Evolutionary conservation across 2,329 filamentous ascomycete genomes (phyloP).

Genomic region (Fusarium luffae): DNA sequence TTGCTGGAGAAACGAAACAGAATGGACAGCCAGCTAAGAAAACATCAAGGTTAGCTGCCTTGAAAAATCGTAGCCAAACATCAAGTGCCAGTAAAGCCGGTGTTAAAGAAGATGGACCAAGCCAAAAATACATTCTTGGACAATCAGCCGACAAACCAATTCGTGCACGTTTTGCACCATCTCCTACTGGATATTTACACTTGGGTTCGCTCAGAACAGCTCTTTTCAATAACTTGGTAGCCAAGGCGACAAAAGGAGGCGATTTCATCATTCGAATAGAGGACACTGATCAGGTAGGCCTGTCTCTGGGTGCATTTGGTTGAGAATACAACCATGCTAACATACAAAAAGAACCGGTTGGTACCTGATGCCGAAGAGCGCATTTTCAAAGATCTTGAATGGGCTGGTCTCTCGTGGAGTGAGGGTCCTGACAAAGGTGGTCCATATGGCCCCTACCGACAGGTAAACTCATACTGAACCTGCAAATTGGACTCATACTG

Average conservation of each 20-base stretch:
- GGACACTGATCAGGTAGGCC: slow-evolving; percentile 87
- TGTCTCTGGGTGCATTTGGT: background rate
- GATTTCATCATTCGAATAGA: slow-evolving; percentile 93
- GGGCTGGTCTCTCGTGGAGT: slow-evolving; percentile 93
- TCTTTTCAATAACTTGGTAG: slow-evolving; percentile 94
- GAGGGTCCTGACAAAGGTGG: slow-evolving; percentile 90
- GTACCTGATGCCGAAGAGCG: slow-evolving; percentile 81
- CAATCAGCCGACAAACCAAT: slow-evolving; percentile 65
- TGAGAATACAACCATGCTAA: background rate
- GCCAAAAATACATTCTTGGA: slow-evolving; percentile 49
- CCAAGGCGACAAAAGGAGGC: slow-evolving; percentile 80
- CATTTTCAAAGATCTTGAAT: slow-evolving; percentile 82
- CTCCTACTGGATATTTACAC: slow-evolving; percentile 93
- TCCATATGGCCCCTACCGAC: slow-evolving; percentile 85
- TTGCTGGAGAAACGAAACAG: background rate
- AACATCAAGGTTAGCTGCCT: slow-evolving; percentile 37
- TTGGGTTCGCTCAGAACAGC: slow-evolving; percentile 92
- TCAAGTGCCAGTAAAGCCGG: background rate
- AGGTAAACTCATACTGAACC: slow-evolving; percentile 62
- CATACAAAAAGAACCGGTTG: slow-evolving; percentile 73
- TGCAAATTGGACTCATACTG: background rate
- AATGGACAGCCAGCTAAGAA: slow-evolving; percentile 1
- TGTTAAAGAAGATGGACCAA: slow-evolving; percentile 1
- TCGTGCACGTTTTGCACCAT: slow-evolving; percentile 86
- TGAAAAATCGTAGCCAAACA: slow-evolving; percentile 36